These are phyloP conservation scores for Gautieria morchelliformis DNA, from an alignment of 768 basidiomycete genomes.

Conservation along the genomic window DNA sequence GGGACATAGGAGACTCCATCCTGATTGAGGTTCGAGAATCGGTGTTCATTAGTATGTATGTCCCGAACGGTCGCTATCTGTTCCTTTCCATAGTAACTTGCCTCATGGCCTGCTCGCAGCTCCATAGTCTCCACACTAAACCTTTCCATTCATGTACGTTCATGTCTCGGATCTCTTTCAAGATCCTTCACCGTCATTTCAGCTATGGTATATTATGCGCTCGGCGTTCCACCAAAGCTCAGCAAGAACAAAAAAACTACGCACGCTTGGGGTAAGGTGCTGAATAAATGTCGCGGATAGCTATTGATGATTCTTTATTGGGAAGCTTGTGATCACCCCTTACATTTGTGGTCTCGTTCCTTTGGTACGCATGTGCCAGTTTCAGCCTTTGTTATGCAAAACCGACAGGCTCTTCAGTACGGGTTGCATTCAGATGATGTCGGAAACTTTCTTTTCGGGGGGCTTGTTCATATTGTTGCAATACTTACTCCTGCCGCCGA, in stretches of 20 bases:
- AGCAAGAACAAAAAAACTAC: not conserved
- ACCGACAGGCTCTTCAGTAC: not conserved
- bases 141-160: constrained; percentile 4
- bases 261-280: not conserved
- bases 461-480: not conserved
- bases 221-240: not conserved
- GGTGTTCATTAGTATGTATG: not conserved
- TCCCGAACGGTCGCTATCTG: not conserved
- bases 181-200: not conserved
- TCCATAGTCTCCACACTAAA: not conserved
- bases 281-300: not conserved
- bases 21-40: not conserved
- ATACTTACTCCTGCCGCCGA: not conserved
- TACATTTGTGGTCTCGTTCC: not conserved
- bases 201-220: not conserved
- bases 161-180: not conserved
- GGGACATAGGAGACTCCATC: not conserved
- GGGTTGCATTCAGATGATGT: not conserved
- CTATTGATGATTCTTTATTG: not conserved
- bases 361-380: not conserved
- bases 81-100: not conserved
- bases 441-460: not conserved
- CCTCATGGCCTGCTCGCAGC: not conserved
- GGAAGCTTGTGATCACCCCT: not conserved
- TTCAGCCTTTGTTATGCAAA: not conserved